These are phyloP conservation scores for Senecio squalidus DNA, from an alignment of 140 eudicot species.

Conservation along the genomic window DNA sequence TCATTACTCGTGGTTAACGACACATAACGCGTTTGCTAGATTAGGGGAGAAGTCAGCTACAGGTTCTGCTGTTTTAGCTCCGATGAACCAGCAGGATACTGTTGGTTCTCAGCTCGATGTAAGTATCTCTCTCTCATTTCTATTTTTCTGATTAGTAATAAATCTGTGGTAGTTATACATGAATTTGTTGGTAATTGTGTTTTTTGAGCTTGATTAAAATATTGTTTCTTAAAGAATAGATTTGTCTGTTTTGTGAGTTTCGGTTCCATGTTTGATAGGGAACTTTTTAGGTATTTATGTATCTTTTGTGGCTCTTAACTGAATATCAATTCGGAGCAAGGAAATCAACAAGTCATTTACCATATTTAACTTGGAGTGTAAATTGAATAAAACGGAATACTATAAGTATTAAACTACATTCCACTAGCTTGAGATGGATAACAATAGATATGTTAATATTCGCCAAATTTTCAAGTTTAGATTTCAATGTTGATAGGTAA, in stretches of 20 bases:
- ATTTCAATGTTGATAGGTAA: background rate
- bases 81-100: slow-evolving; percentile 91
- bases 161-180: too few species aligned
- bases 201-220: background rate
- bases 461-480: background rate
- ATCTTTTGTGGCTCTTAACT: background rate
- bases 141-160: background rate
- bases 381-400: too few species aligned
- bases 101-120: slow-evolving; percentile 77
- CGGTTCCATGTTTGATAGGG: background rate
- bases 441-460: background rate
- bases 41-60: slow-evolving; percentile 69
- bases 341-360: too few species aligned
- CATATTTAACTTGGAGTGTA: too few species aligned
- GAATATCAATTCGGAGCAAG: background rate
- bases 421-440: background rate
- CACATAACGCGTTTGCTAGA: slow-evolving; percentile 87
- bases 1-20: slow-evolving; percentile 87
- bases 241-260: background rate
- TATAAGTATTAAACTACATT: too few species aligned
- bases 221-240: background rate
- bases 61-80: slow-evolving; percentile 59
- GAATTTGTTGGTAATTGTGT: background rate
- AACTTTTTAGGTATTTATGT: background rate
- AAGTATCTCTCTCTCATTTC: slow-evolving; percentile 14